Evolutionary conservation across 768 basidiomycete species (phyloP), one percentile per base, ranked within the genome.

Genomic region (Boletellus ananiceps): DNA sequence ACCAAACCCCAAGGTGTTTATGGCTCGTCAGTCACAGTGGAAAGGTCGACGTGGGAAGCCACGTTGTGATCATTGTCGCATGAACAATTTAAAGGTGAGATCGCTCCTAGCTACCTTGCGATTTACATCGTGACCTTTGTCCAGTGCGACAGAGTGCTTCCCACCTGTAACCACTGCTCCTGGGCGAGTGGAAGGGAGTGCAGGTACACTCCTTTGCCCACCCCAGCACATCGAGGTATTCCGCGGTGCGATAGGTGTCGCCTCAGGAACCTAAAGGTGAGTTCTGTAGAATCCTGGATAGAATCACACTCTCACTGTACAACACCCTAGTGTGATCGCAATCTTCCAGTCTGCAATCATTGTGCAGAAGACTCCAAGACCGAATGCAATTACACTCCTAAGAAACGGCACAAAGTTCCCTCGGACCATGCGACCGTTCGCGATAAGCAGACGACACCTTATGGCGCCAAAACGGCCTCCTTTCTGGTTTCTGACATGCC

Each of bases 161-260:
- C 84, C 19, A 77, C 76, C 11, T 86, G 84, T 64, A 86, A 86
- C 58, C 82, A 86, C 58, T 86, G 84, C 53, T 77, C 79, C 19
- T 84, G 80, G 80, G 75, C 77, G 14, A 75, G 74, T 47, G 75
- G 76, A n/a, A 71, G 77, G 52, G 81, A 83, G 51, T 86, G 84
- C 68, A 78, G 76, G 63, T 86, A 86, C 66, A 85, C 84, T 9
- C 84, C 84, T 46, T 66, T 86, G 38, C 84, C 84, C 16, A 86
- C 84, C 4, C 85, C 84, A 36, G 85, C 84, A 34, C 84, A 86
- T 63, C 76, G 84, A 50, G 84, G 84, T 19, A 85, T 86, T 51
- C 84, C 84, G 27, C 73, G 84, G 48, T 86, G 84, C 51, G 84
- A 86, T 72, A 75, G 80, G 36, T 86, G 84, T 67, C 82, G 84